Percentiles rank a stretch among this genome's conserved stretches.
Conservation (phyloP, 768 basidiomycete species). For the Termitomyces eurrhizus region DNA sequence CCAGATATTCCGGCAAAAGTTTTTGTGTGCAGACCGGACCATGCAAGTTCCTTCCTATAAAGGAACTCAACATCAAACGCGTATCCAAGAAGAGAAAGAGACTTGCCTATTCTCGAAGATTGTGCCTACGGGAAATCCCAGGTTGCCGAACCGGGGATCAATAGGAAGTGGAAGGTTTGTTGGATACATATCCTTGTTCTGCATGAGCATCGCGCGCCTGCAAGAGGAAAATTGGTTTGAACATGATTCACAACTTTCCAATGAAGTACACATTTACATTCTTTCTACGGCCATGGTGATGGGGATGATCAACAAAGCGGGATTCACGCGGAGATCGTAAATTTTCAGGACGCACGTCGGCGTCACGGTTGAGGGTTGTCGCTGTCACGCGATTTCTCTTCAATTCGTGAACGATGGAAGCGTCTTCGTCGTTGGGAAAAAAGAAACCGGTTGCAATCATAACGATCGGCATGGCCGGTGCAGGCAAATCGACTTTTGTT, state of each 20-base stretch:
- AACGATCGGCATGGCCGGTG: slow-evolving; percentile 95
- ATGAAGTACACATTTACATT: slow-evolving; percentile 16
- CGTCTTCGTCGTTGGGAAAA: slow-evolving; percentile 18
- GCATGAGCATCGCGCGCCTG: slow-evolving; percentile 21
- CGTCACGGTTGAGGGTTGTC: background rate
- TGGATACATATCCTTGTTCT: slow-evolving; percentile 18
- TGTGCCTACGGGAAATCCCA: slow-evolving; percentile 20
- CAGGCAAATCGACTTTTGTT: slow-evolving; percentile 97
- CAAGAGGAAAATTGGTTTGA: background rate
- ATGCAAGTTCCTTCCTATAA: slow-evolving; percentile 23
- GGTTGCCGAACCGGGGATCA: slow-evolving; percentile 23
- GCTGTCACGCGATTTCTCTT: slow-evolving; percentile 7
- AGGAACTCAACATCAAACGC: background rate
- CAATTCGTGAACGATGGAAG: slow-evolving; percentile 9
- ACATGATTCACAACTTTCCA: background rate
- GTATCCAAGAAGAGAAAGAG: background rate
- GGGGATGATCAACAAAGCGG: background rate
- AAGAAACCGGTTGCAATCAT: slow-evolving; percentile 81
- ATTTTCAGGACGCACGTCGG: background rate
- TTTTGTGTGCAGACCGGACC: slow-evolving; percentile 24
- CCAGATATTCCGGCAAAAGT: slow-evolving; percentile 34
- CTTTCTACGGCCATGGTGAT: slow-evolving; percentile 19
- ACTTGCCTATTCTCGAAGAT: slow-evolving; percentile 20
- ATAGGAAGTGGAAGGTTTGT: slow-evolving; percentile 5
- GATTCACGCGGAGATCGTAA: background rate